Evolutionary conservation across 2,329 filamentous ascomycete species (phyloP).

Genomic region (Calcarisporium arbuscula): DNA sequence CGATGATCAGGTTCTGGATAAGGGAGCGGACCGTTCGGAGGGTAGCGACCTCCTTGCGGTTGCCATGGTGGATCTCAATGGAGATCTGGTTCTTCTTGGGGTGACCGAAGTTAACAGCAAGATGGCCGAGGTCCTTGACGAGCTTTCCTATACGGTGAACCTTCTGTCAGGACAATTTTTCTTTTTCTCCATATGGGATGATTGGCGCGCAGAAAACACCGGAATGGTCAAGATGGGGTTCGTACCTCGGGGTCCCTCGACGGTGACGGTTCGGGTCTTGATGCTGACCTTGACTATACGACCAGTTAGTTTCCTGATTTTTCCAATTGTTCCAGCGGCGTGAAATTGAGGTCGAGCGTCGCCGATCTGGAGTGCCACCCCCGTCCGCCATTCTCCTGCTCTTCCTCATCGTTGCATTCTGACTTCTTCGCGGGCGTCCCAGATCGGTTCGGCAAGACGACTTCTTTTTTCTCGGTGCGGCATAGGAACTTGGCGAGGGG

Average conservation of each 20-base stretch:
- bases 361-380: too few species aligned
- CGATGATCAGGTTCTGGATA: conserved; percentile 98
- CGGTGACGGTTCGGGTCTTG: conserved; percentile 93
- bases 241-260: conserved; percentile 91
- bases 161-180: too few species aligned
- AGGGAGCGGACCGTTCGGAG: conserved; percentile 96
- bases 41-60: conserved; percentile 94
- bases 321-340: too few species aligned
- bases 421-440: too few species aligned
- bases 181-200: too few species aligned
- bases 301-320: conserved; percentile 21
- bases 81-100: conserved; percentile 81
- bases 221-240: conserved; percentile 10
- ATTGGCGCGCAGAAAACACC: too few species aligned
- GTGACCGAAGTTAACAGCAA: conserved; percentile 91
- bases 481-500: too few species aligned
- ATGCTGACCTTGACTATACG: conserved; percentile 89
- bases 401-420: too few species aligned
- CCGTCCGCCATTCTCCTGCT: too few species aligned
- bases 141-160: conserved; percentile 94
- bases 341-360: too few species aligned
- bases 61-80: conserved; percentile 98
- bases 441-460: too few species aligned
- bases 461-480: too few species aligned
- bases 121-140: conserved; percentile 90